These are phyloP conservation scores for Phytophthora europaea DNA, from an alignment of 352 stramenopile species.

Conservation along the genomic window DNA sequence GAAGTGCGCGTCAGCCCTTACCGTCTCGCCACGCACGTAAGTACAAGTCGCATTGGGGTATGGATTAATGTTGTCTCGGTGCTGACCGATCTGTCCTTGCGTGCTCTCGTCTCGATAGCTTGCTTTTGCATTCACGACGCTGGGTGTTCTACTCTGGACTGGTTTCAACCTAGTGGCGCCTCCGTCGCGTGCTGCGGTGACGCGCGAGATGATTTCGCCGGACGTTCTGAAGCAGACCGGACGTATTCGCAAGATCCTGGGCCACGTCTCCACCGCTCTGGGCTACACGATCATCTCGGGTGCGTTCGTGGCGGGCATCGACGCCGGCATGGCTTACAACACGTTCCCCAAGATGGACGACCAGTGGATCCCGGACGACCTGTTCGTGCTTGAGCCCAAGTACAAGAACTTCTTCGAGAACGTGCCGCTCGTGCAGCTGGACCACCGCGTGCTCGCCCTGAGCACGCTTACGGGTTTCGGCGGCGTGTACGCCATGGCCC, in stretches of 20 bases:
- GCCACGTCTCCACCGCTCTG: conserved; percentile 68
- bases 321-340: conserved; percentile 99
- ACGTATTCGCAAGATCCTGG: conserved; percentile 75
- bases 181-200: conserved; percentile 67
- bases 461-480: conserved; percentile 86
- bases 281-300: conserved; percentile 89
- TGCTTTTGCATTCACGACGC: conserved; percentile 97
- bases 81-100: conserved; percentile 2
- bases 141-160: conserved; percentile 96
- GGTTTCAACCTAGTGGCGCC: conserved; percentile 91
- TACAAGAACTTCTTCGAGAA: conserved; percentile 99
- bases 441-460: conserved; percentile 97
- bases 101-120: conserved; percentile 63
- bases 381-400: conserved; percentile 91
- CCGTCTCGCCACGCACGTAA: conserved; percentile 95
- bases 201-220: conserved; percentile 83
- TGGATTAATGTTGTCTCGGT: background rate
- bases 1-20: conserved; percentile 99
- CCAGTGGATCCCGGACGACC: conserved; percentile 95
- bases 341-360: conserved; percentile 97
- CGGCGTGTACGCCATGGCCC: conserved; percentile 72
- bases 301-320: conserved; percentile 98
- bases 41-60: conserved; percentile 7
- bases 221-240: conserved; percentile 76
- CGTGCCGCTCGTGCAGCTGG: conserved; percentile 98